Conservation (phyloP, 2,329 filamentous ascomycete species). For the Cordyceps cicadae region DNA sequence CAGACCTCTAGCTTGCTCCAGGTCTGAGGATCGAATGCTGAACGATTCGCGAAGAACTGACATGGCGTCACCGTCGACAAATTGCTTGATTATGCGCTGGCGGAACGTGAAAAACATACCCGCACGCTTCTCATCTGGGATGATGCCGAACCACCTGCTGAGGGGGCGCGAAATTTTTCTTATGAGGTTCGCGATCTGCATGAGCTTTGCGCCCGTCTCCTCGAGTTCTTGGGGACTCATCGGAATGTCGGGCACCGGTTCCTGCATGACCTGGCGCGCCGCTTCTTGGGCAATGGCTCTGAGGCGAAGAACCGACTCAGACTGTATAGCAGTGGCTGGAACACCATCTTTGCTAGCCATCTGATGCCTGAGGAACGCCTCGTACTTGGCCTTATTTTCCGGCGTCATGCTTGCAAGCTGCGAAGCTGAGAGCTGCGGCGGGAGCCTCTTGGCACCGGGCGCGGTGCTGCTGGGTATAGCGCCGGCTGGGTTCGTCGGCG, state of each 20-base stretch:
- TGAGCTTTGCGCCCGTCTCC: constrained; percentile 37
- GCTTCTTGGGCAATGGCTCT: constrained; percentile 33
- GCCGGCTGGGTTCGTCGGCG: constrained; percentile 11
- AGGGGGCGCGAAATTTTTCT: constrained; percentile 36
- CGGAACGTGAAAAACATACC: constrained; percentile 48
- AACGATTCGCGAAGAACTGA: constrained; percentile 38
- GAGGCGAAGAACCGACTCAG: constrained; percentile 25
- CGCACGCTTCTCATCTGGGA: constrained; percentile 41
- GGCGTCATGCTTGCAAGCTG: constrained; percentile 33
- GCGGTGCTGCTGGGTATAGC: constrained; percentile 13
- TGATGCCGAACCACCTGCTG: constrained; percentile 39
- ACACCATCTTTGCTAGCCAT: constrained; percentile 17
- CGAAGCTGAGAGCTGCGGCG: constrained; percentile 21
- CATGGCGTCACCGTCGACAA: constrained; percentile 40
- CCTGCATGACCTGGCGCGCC: constrained; percentile 28
- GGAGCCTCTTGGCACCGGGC: constrained; percentile 17
- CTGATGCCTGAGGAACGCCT: constrained; percentile 28
- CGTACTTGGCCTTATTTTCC: constrained; percentile 38
- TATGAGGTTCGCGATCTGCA: constrained; percentile 33
- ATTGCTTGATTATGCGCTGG: constrained; percentile 45
- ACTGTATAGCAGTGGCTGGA: not conserved
- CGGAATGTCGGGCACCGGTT: constrained; percentile 35
- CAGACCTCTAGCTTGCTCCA: constrained; percentile 40
- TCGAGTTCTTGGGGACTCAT: constrained; percentile 38
- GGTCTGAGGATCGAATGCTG: constrained; percentile 42